A percentile compares a stretch with the other conserved stretches of the same genome.
phyloP scores from a whole-genome alignment of 2,329 filamentous ascomycete genomes.

The Tolypocladium tropicale region DNA sequence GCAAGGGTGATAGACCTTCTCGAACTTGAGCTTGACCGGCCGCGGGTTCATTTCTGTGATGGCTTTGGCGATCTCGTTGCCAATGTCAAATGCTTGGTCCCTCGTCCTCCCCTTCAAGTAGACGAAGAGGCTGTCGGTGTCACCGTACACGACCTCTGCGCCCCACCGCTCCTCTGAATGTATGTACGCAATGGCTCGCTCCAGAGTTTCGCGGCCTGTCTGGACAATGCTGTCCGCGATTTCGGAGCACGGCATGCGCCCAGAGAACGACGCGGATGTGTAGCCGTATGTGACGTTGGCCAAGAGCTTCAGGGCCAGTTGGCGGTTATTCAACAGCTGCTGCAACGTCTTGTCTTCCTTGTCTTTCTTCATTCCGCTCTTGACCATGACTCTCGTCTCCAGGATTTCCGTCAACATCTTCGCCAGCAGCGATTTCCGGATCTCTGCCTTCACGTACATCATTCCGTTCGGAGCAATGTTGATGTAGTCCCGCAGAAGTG shows the following conservation, averaged over 20 bases:
- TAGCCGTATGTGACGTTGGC: constrained; percentile 99
- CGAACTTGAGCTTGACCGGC: constrained; percentile 92
- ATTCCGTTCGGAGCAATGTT: constrained; percentile 94
- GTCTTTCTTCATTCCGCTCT: constrained; percentile 89
- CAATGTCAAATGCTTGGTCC: constrained; percentile 84
- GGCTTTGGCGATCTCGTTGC: constrained; percentile 79
- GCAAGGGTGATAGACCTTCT: constrained; percentile 96
- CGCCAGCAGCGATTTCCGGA: constrained; percentile 82
- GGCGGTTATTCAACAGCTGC: constrained; percentile 81
- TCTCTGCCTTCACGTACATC: constrained; percentile 80
- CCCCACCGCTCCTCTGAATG: constrained; percentile 82
- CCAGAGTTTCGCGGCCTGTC: constrained; percentile 86
- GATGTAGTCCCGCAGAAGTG: constrained; percentile 71
- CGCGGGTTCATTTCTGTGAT: constrained; percentile 85
- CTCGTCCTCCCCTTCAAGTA: constrained; percentile 78
- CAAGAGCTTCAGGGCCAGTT: constrained; percentile 87
- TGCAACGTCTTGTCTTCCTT: constrained; percentile 81
- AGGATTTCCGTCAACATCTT: constrained; percentile 96
- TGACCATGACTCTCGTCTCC: constrained; percentile 95
- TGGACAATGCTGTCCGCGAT: constrained; percentile 98
- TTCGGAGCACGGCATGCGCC: constrained; percentile 94
- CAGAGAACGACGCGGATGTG: constrained; percentile 92
- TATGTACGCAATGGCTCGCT: constrained; percentile 86
- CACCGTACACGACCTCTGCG: constrained; percentile 94
- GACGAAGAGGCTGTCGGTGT: constrained; percentile 92